A percentile compares a stretch with the other conserved stretches of the same genome.
These are phyloP conservation scores for Zanthoxylum bungeanum DNA, from an alignment of 345 rosid species.

Conservation along the genomic window DNA sequence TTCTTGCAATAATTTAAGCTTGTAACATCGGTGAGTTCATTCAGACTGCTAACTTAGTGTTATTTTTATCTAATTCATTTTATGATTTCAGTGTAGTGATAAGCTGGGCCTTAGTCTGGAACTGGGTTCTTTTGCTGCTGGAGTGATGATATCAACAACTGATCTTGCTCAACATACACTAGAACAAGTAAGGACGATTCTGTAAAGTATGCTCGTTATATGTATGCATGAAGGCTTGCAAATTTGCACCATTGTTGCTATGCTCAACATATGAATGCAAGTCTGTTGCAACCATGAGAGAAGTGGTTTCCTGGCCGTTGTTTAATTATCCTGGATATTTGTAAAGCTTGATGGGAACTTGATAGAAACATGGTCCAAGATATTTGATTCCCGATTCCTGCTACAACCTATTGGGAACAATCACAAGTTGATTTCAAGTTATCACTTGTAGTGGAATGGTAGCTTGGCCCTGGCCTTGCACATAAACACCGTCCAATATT, in stretches of 20 bases:
- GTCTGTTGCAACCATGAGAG: not conserved
- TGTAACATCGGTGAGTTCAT: not conserved
- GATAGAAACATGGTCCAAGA: not conserved
- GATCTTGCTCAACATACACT: conserved; percentile 57
- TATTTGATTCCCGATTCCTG: not conserved
- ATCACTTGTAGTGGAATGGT: not conserved
- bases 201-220: not conserved
- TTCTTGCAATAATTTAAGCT: not conserved
- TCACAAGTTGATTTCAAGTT: not conserved
- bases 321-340: not conserved
- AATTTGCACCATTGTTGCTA: not conserved
- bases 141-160: conserved; percentile 61
- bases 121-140: conserved; percentile 63
- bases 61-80: not conserved
- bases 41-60: not conserved
- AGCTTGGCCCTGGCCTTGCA: not conserved
- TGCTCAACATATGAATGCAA: not conserved
- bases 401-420: not conserved
- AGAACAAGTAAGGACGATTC: conserved; percentile 40
- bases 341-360: not conserved
- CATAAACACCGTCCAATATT: not conserved
- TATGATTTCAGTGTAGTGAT: conserved; percentile 50
- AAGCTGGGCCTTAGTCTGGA: conserved; percentile 59
- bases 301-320: not conserved
- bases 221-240: conserved; percentile 21